phyloP scores from a whole-genome alignment of 116 monocot genomes.

The Posidonia oceanica region DNA sequence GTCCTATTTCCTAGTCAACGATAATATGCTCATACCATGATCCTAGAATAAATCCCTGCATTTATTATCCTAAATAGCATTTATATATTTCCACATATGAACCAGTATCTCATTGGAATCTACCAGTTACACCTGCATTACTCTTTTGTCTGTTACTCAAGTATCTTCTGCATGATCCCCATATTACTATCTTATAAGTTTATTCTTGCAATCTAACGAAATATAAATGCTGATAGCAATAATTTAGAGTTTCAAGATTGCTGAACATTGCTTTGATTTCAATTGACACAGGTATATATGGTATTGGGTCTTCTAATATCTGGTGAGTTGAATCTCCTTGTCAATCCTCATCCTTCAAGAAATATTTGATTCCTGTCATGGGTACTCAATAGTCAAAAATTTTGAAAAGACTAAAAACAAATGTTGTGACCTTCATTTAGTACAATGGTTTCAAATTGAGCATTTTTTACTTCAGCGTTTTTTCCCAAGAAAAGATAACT shows the following conservation, averaged over 20 bases:
- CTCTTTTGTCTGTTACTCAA: background rate
- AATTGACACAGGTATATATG: constrained; percentile 53
- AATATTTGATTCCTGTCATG: background rate
- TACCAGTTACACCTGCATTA: background rate
- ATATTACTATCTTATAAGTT: background rate
- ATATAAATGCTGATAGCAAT: background rate
- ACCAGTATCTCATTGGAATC: background rate
- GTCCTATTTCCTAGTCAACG: too few relatives aligned
- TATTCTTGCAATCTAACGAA: background rate
- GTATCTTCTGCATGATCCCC: background rate
- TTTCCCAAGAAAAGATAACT: too few relatives aligned
- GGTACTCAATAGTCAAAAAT: background rate
- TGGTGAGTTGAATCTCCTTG: constrained; percentile 30
- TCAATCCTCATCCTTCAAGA: background rate
- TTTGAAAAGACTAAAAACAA: too few relatives aligned
- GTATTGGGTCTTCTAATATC: constrained; percentile 61
- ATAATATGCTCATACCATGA: too few relatives aligned
- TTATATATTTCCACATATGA: background rate
- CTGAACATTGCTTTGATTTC: background rate
- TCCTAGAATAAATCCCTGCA: too few relatives aligned
- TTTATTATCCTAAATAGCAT: too few relatives aligned
- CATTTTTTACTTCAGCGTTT: too few relatives aligned
- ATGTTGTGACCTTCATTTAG: too few relatives aligned
- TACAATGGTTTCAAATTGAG: too few relatives aligned
- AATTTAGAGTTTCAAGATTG: background rate